Conservation (phyloP, 495 filamentous ascomycete genomes). For the Terfezia claveryi region DNA sequence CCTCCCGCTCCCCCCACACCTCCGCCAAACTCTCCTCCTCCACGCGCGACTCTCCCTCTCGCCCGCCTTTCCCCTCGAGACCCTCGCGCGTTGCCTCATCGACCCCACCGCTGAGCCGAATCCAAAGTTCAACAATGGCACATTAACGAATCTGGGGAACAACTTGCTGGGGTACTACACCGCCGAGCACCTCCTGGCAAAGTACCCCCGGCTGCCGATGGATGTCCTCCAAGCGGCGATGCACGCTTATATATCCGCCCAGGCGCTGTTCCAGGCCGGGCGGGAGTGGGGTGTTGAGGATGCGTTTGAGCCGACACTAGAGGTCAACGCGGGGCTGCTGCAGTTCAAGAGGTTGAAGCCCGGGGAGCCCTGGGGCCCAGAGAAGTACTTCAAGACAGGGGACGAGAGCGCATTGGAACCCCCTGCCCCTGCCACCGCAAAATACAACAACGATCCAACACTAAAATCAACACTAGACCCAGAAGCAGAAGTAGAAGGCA, state of each 20-base stretch:
- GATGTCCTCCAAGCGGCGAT: slow-evolving; percentile 60
- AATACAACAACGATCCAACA: not conserved
- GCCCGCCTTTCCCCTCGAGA: slow-evolving; percentile 57
- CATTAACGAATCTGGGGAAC: slow-evolving; percentile 58
- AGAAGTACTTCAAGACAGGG: not conserved
- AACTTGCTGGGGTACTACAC: slow-evolving; percentile 70
- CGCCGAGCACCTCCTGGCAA: slow-evolving; percentile 63
- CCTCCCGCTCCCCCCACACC: slow-evolving; percentile 36
- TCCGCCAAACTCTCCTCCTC: slow-evolving; percentile 88
- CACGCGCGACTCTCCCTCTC: slow-evolving; percentile 67
- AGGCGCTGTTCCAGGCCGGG: slow-evolving; percentile 44
- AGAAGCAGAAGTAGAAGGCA: not conserved
- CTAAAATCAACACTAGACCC: not conserved
- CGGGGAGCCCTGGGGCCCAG: slow-evolving; percentile 18
- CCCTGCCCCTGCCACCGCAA: slow-evolving; percentile 3
- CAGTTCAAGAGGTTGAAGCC: slow-evolving; percentile 47
- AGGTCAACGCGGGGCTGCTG: slow-evolving; percentile 84
- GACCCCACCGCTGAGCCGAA: slow-evolving; percentile 61
- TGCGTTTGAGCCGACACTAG: slow-evolving; percentile 59
- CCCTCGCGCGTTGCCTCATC: slow-evolving; percentile 66
- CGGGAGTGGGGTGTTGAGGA: slow-evolving; percentile 76
- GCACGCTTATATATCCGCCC: slow-evolving; percentile 54
- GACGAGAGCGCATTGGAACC: not conserved
- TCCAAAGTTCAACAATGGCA: slow-evolving; percentile 55
- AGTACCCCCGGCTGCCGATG: slow-evolving; percentile 75